phyloP scores from a whole-genome alignment of 169 alveolate genomes.

The Cryptosporidium ubiquitum region DNA sequence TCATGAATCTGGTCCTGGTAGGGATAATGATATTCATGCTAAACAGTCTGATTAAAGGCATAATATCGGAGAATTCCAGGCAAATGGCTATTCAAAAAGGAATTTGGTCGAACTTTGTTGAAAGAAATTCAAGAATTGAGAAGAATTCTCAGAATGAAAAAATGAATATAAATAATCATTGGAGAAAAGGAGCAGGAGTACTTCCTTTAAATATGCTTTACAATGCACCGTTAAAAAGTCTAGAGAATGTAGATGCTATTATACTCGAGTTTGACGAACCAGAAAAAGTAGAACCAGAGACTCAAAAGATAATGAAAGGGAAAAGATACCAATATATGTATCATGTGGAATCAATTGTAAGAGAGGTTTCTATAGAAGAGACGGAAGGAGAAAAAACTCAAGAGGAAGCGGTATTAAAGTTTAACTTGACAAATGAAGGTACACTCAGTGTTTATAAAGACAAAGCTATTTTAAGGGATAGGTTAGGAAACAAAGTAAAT shows the following conservation, averaged over 20 bases:
- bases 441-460: conserved; percentile 17
- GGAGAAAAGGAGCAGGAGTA: neutral
- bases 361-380: conserved; percentile 28
- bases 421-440: conserved; percentile 6
- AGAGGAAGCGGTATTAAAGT: conserved; percentile 33
- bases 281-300: neutral
- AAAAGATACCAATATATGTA: conserved; percentile 32
- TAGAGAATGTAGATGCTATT: conserved; percentile 64
- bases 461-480: conserved; percentile 32
- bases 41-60: conserved; percentile 7
- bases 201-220: conserved; percentile 44
- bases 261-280: conserved; percentile 41
- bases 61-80: conserved; percentile 1
- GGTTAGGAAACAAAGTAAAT: conserved; percentile 12
- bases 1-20: conserved; percentile 10
- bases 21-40: conserved; percentile 14
- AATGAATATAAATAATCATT: neutral
- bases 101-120: neutral
- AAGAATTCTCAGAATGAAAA: neutral
- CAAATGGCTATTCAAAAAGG: conserved; percentile 13
- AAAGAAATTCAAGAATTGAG: neutral
- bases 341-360: conserved; percentile 46
- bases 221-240: conserved; percentile 43
- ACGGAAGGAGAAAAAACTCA: neutral
- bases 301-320: neutral